These are phyloP conservation scores for Talaromyces sp. DNA, from an alignment of 2,329 filamentous ascomycete genomes.

Conservation along the genomic window DNA sequence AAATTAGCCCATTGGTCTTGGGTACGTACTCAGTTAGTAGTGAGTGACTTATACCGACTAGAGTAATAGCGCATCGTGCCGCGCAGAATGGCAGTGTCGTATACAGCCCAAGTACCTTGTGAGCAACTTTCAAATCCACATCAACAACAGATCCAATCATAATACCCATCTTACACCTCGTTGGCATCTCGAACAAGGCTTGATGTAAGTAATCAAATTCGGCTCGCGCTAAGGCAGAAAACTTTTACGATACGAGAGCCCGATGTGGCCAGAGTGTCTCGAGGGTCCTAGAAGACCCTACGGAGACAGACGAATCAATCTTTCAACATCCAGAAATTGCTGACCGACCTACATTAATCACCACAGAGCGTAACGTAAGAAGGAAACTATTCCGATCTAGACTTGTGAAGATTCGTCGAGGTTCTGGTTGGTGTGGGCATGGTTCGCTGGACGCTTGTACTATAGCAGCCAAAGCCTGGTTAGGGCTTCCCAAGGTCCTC, in stretches of 20 bases:
- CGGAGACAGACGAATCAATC: background rate
- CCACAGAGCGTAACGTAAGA: background rate
- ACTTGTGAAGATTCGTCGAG: background rate
- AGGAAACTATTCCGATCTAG: background rate
- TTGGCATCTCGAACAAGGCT: background rate
- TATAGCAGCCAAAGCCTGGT: background rate
- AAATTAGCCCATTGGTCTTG: background rate
- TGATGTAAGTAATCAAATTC: background rate
- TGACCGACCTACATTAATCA: background rate
- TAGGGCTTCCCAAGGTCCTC: slow-evolving; percentile 12
- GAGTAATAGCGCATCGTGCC: background rate
- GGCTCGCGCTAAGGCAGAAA: background rate
- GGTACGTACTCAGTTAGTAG: background rate
- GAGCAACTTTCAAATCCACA: slow-evolving; percentile 7
- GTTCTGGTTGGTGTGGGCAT: background rate
- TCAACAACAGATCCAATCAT: background rate
- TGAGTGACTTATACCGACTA: background rate
- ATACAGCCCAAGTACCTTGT: slow-evolving; percentile 8
- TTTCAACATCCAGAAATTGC: background rate
- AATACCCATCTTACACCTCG: background rate
- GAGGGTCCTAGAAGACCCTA: background rate
- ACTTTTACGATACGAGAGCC: background rate
- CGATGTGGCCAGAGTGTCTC: background rate
- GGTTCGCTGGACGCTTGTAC: background rate
- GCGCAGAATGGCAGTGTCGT: background rate